Evolutionary conservation across 2,329 filamentous ascomycete species (phyloP).

Genomic region (Xylariaceae sp.): DNA sequence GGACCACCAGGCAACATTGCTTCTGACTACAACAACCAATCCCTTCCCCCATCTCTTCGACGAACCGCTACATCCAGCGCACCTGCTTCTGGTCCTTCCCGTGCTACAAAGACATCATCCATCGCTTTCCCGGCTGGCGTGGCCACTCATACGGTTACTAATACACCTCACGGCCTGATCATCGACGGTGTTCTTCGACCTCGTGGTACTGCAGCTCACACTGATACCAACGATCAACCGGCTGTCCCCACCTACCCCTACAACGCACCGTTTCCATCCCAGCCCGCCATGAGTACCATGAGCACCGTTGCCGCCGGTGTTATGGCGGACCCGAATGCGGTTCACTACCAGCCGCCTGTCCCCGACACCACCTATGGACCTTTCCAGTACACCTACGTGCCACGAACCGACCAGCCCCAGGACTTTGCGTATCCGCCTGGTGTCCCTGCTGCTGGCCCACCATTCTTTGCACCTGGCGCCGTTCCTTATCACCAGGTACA

Average conservation of each 20-base stretch:
- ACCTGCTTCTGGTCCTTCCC: neutral
- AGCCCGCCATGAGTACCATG: constrained; percentile 32
- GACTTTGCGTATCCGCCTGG: constrained; percentile 26
- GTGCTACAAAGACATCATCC: neutral
- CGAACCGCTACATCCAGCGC: neutral
- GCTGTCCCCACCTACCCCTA: constrained; percentile 6
- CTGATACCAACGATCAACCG: neutral
- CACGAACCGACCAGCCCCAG: constrained; percentile 44
- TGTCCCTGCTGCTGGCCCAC: constrained; percentile 9
- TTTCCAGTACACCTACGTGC: constrained; percentile 52
- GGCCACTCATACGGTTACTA: constrained; percentile 14
- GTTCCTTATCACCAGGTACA: constrained; percentile 25
- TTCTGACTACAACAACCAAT: too few relatives aligned
- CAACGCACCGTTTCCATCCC: constrained; percentile 14
- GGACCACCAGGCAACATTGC: too few relatives aligned
- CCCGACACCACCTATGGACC: constrained; percentile 55
- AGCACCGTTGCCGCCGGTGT: constrained; percentile 42
- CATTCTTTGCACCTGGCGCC: constrained; percentile 16
- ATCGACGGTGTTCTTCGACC: constrained; percentile 20
- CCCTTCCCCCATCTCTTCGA: too few relatives aligned
- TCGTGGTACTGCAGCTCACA: constrained; percentile 4
- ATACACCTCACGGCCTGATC: constrained; percentile 19
- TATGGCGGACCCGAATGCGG: constrained; percentile 39
- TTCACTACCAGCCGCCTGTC: constrained; percentile 56
- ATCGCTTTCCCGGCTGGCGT: neutral